Evolutionary conservation across 2,329 filamentous ascomycete species (phyloP), one percentile per base, ranked within the genome.

Genomic region (Aspergillus sp.): DNA sequence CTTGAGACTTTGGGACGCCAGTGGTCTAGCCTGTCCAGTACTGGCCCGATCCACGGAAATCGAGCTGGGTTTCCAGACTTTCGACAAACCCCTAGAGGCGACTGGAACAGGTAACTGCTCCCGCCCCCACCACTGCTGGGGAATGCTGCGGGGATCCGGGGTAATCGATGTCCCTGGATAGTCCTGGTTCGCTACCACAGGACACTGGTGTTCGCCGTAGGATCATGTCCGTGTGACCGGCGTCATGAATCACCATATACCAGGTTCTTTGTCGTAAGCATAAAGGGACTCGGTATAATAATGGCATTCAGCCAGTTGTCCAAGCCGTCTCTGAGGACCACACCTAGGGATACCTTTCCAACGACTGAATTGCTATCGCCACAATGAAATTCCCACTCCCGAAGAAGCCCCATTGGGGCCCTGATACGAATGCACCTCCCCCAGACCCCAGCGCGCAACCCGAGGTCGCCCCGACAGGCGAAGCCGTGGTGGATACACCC

Each of bases 401-500:
- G 3, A 45, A 45, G 32, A 17, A 17, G 3, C 43, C 43, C 10
- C 43, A 32, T 6, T 24, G 26, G 3, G 19, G 17, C 14, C 24
- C 43, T 7, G 24, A 45, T 20, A n/a, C 33, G 13, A 22, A 22
- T 22, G 16, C 3, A 2, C 6, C 35, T 9, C 14, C 35, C 10
- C 13, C 13, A n/a, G 43, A 33, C 6, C 14, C 14, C 2, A 33
- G 24, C 7, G 17, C 43, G 24, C 43, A 26, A 10, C 16, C 26
- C 9, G 22, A 30, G 4, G 16, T 45, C 3, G 22, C 43, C n/a
- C 43, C 26, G 11, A 30, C 19, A 20, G 16, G 26, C 26, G 45
- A 47, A 13, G 16, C 8, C n/a, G 26, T 54, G 14, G 49, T 61
- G 10, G 58, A 64, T 40, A 56, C 50, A 1, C 55, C 50, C 3